Base-by-base conservation (phyloP, 2,329 filamentous ascomycete genomes). In the Parastagonospora nodorum region DNA sequence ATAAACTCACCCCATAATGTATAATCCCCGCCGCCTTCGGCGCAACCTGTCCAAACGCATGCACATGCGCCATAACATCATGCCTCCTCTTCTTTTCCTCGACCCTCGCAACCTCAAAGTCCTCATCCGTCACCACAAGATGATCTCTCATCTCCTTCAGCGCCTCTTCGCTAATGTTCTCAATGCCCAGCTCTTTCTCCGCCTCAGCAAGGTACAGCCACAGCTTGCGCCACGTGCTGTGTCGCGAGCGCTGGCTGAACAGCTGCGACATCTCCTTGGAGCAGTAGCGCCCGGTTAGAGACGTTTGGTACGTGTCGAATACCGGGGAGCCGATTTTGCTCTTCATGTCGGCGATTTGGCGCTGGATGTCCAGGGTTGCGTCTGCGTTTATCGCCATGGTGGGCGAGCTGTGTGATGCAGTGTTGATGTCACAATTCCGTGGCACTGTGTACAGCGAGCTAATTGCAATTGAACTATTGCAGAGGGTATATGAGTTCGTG, bases 151-250 rank as follows among this genome's bases (percentile, higher is more conserved):
- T 75, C 67, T 81, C 76, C 48, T 68, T 55, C 46, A 81, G 72
- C 1, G 78, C 79, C 35, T 92, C 82, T n/a, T 84, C 82, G 11
- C 84, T 86, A 69, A 96, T 92, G 3, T 39, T 58, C 8, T 83
- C 78, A 40, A 96, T 83, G 2, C 91, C 91, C 2, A 96, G 82
- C 73, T 92, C 88, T 72, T 86, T 87, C 79, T 96, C 88, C 8
- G 83, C 81, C 79, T 96, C 88, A 19, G 92, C 92, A 9, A 96
- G 87, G 76, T 82, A 86, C 38, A 93, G 78, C 92, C 92, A 97
- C 14, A 96, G 84, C 71, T 89, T 82, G 58, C 92, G 85, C 91
- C 91, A 95, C 48, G 86, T 91, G 36, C 84, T 87, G 73, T 87
- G 85, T 28, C 91, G 83, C 46, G 85, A 87, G 37, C 90, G 84